Conservation (phyloP, 441 rosid species). For the Eruca vesicaria region DNA sequence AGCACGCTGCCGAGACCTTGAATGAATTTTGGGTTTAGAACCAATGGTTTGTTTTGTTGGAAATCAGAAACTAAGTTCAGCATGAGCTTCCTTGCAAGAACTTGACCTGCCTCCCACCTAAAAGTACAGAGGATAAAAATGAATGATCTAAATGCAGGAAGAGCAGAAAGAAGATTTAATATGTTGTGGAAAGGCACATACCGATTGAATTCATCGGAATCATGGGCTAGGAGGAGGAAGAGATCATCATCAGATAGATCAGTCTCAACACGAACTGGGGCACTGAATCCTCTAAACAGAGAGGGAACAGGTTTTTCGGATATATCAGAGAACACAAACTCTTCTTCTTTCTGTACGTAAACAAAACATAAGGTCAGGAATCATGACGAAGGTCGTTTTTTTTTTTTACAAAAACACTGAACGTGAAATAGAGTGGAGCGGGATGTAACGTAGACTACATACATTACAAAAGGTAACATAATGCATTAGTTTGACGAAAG, state of each 20-base stretch:
- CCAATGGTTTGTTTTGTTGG: slow-evolving; percentile 69
- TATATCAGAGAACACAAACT: slow-evolving; percentile 79
- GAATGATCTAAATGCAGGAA: not conserved
- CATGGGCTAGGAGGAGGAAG: slow-evolving; percentile 94
- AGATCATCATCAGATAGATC: slow-evolving; percentile 76
- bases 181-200: slow-evolving; percentile 36
- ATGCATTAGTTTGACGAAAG: not conserved
- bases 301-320: slow-evolving; percentile 85
- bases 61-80: slow-evolving; percentile 86
- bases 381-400: not conserved
- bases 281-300: slow-evolving; percentile 84
- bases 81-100: slow-evolving; percentile 90
- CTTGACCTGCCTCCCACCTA: slow-evolving; percentile 99
- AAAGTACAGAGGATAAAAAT: slow-evolving; percentile 15
- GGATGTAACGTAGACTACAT: not conserved
- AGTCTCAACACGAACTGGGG: slow-evolving; percentile 88
- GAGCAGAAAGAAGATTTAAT: slow-evolving; percentile 3
- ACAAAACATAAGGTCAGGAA: slow-evolving; percentile 21
- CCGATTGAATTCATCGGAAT: slow-evolving; percentile 97
- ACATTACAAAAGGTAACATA: slow-evolving; percentile 1
- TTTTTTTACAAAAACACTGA: not conserved
- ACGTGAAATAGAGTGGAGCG: not conserved
- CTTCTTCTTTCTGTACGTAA: slow-evolving; percentile 85
- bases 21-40: slow-evolving; percentile 73
- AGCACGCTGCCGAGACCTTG: slow-evolving; percentile 81